Evolutionary conservation across 164 flowering plant genomes (phyloP).

Genomic region (Saururus chinensis): DNA sequence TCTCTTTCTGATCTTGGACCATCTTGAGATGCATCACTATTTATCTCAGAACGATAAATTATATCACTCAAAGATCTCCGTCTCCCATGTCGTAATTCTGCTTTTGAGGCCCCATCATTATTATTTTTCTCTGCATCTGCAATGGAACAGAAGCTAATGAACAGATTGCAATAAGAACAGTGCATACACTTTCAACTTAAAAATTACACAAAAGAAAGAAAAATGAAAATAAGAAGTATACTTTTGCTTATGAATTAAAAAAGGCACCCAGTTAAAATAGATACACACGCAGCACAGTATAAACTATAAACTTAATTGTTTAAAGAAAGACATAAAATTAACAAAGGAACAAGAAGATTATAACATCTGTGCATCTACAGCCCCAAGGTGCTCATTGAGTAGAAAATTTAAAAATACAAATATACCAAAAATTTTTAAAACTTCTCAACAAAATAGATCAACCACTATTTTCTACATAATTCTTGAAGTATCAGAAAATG

Average conservation of each 20-base stretch:
- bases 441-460: too few species aligned
- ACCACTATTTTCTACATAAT: neutral
- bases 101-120: constrained; percentile 34
- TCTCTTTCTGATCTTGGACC: constrained; percentile 86
- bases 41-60: constrained; percentile 53
- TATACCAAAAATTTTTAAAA: too few species aligned
- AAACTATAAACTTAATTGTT: too few species aligned
- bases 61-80: constrained; percentile 62
- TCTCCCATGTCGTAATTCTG: constrained; percentile 43
- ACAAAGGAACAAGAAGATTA: neutral
- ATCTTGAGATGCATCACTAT: constrained; percentile 74
- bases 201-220: too few species aligned
- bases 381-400: too few species aligned
- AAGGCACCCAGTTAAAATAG: neutral
- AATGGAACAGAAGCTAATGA: constrained; percentile 7
- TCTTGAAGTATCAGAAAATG: too few species aligned
- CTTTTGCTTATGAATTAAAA: neutral
- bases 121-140: constrained; percentile 60
- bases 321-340: neutral
- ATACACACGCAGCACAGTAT: neutral
- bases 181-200: too few species aligned
- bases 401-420: too few species aligned
- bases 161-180: neutral
- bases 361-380: neutral
- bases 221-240: neutral